These are phyloP conservation scores for Mycena olivaceomarginata DNA, from an alignment of 768 basidiomycete genomes.

Conservation along the genomic window DNA sequence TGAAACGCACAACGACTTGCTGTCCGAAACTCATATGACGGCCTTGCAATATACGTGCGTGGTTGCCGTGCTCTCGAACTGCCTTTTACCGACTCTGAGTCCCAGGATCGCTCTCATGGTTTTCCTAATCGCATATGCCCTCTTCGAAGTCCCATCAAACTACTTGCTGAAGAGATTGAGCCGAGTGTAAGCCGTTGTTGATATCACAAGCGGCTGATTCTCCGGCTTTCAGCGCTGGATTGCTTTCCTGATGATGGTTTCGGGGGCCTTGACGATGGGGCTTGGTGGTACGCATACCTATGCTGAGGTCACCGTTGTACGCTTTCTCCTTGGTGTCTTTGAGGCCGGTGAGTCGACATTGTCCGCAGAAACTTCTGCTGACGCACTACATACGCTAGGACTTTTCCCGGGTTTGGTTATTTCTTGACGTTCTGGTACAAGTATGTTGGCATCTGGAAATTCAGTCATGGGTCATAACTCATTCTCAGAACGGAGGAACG, in stretches of 20 bases:
- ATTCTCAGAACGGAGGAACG: conserved; percentile 29
- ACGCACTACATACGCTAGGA: conserved; percentile 39
- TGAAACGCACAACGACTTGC: conserved; percentile 54
- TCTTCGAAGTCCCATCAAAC: conserved; percentile 64
- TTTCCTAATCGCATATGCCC: conserved; percentile 61
- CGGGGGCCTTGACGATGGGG: conserved; percentile 61
- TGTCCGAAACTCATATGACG: conserved; percentile 51
- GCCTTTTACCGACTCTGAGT: not conserved
- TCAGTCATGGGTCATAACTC: not conserved
- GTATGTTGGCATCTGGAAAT: conserved; percentile 1
- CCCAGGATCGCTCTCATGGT: conserved; percentile 58
- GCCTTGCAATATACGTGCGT: conserved; percentile 54
- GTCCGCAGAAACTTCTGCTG: not conserved
- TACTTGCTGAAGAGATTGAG: conserved; percentile 60
- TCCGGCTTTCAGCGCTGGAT: conserved; percentile 54
- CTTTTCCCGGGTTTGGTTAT: conserved; percentile 65
- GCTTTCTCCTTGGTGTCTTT: conserved; percentile 65
- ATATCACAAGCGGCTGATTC: not conserved
- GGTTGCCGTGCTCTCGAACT: not conserved
- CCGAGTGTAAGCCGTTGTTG: conserved; percentile 42
- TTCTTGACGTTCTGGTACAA: conserved; percentile 68
- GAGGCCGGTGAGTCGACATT: conserved; percentile 53
- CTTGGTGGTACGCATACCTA: conserved; percentile 60
- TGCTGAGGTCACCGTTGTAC: conserved; percentile 60
- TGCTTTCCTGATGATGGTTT: conserved; percentile 61